Evolutionary conservation across 805 yeast species (phyloP), one percentile per base, ranked within the genome.

Genomic region (Lachancea waltii): DNA sequence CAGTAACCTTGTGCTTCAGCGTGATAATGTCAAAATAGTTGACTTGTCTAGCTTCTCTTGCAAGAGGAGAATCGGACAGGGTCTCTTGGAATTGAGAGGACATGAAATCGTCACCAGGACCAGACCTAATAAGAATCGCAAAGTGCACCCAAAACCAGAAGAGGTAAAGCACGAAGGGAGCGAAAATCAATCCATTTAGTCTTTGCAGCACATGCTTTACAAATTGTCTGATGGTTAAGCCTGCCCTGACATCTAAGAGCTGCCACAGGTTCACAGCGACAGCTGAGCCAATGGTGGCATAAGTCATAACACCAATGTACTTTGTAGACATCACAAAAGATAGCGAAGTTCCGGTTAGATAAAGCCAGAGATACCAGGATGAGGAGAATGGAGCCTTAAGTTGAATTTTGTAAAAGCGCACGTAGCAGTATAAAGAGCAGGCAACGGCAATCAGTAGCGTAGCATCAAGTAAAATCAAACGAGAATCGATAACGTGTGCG

Each of bases 71-170:
- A 56, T 92, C 98, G 25, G 77, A 80, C 36, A 92, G 70, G 23
- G 95, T 81, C 54, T 86, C 95, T 66, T 92, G 97, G 72, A 92
- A 92, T 43, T 82, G 89, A 5, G 92, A 72, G n/a, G 92, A 77
- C 98, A 92, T 92, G 60, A 90, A 87, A 3, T 72, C 70, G 58
- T 92, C 97, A 45, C 99, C 99, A 4, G 97, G 92, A 20, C 99
- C 99, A 2, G 97, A 89, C 49, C 75, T 80, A 50, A 65, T 72
- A 53, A 92, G 73, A 18, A 92, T 73, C 21, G 77, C 73, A 64
- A 92, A 92, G 64, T 92, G 99, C 38, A 89, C 70, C 66, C 80
- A 86, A 65, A 90, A 92, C 95, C 97, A 87, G 51, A 76, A 79
- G 46, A 87, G 68, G 59, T 86, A 92, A 48, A 92, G 73, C 22